Conservation (phyloP, 225 moss, liverwort and hornwort genomes). For the Straminergon stramineum region DNA sequence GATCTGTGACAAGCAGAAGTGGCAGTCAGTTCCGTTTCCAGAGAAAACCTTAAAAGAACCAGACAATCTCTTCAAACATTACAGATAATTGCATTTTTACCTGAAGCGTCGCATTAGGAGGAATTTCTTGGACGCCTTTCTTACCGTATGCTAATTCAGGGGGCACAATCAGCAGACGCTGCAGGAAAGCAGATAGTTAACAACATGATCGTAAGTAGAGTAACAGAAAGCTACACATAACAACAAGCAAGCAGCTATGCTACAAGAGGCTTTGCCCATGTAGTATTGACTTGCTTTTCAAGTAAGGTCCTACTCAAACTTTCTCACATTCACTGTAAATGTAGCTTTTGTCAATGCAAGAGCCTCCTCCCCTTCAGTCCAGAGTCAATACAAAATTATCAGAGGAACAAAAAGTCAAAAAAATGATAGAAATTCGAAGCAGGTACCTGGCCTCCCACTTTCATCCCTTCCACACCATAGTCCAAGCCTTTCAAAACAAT, state of each 20-base stretch:
- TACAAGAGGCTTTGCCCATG: not conserved
- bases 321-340: not conserved
- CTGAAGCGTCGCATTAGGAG: slow-evolving; percentile 84
- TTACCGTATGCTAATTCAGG: slow-evolving; percentile 83
- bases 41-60: not conserved
- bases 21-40: not conserved
- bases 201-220: not conserved
- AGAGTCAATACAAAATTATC: not conserved
- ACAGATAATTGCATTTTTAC: slow-evolving; percentile 10
- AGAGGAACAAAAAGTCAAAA: not conserved
- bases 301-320: not conserved
- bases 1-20: slow-evolving; percentile 1
- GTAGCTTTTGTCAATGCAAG: not conserved
- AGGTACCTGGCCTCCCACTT: slow-evolving; percentile 92
- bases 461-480: slow-evolving; percentile 88
- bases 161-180: slow-evolving; percentile 88
- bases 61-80: not conserved
- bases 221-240: not conserved
- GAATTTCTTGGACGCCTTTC: slow-evolving; percentile 84
- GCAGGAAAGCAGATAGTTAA: slow-evolving; percentile 16
- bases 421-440: not conserved
- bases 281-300: not conserved
- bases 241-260: not conserved
- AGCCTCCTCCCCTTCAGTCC: not conserved
- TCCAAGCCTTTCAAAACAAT: slow-evolving; percentile 92